Evolutionary conservation across 2,329 filamentous ascomycete genomes (phyloP).

Genomic region (Penicillium sp.): DNA sequence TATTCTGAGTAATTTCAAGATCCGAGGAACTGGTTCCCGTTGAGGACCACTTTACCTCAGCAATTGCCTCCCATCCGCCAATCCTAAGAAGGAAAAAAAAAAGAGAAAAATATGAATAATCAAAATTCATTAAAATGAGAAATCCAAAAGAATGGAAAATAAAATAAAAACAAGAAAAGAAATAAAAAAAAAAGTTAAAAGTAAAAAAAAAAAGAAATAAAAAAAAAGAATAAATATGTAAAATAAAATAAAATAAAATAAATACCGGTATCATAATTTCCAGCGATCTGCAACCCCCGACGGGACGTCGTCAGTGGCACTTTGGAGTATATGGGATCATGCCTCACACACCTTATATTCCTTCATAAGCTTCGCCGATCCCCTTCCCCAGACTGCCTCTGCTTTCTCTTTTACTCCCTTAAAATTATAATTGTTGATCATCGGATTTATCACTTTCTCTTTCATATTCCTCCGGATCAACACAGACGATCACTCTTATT

Average conservation of each 20-base stretch:
- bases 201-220: neutral
- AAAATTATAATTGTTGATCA: slow-evolving; percentile 12
- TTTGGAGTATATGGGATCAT: slow-evolving; percentile 23
- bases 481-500: slow-evolving; percentile 1
- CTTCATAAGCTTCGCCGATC: slow-evolving; percentile 48
- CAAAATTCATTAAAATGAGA: neutral
- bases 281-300: slow-evolving; percentile 41
- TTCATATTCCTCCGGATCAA: slow-evolving; percentile 4
- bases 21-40: slow-evolving; percentile 37
- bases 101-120: neutral
- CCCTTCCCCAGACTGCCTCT: slow-evolving; percentile 41
- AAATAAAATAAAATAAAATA: slow-evolving; percentile 4
- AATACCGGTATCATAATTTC: slow-evolving; percentile 20
- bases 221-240: neutral
- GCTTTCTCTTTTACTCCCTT: slow-evolving; percentile 18
- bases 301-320: slow-evolving; percentile 44
- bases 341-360: slow-evolving; percentile 31
- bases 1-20: slow-evolving; percentile 20
- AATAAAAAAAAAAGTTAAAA: neutral
- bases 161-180: neutral
- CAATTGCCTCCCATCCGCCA: slow-evolving; percentile 3
- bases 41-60: slow-evolving; percentile 18
- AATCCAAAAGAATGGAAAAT: slow-evolving; percentile 10
- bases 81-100: neutral
- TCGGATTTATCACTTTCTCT: slow-evolving; percentile 20